Evolutionary conservation across 164 flowering plant species (phyloP).

Genomic region (Liquidambar formosana): DNA sequence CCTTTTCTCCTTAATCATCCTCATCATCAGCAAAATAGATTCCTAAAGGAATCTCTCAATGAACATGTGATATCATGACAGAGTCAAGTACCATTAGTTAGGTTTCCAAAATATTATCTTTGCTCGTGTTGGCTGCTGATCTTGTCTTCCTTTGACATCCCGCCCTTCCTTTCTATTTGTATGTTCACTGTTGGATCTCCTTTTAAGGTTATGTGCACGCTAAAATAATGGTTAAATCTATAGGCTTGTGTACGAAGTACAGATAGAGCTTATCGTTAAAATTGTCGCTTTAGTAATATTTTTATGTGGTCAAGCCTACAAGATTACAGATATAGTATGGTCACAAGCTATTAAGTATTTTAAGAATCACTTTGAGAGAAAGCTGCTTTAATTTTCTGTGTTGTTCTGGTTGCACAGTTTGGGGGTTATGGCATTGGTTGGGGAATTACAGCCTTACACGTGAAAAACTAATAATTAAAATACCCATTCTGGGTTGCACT

Average conservation of each 20-base stretch:
- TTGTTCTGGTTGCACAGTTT: background rate
- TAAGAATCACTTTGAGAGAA: conserved; percentile 12
- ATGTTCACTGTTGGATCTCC: conserved; percentile 7
- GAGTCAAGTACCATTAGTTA: conserved; percentile 23
- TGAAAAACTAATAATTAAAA: background rate
- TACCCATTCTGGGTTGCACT: background rate
- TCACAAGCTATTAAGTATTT: conserved; percentile 4
- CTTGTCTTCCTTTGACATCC: conserved; percentile 12
- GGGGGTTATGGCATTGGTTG: conserved; percentile 4
- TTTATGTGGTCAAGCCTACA: conserved; percentile 5
- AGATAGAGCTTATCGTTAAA: conserved; percentile 13
- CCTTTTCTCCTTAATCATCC: conserved; percentile 20
- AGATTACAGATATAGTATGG: conserved; percentile 10
- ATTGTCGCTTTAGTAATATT: conserved; percentile 12
- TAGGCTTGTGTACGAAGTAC: conserved; percentile 14
- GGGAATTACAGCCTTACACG: background rate
- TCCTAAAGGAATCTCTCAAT: conserved; percentile 18
- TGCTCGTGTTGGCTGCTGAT: conserved; percentile 13
- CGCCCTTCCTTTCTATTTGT: background rate
- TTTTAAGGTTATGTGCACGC: conserved; percentile 11
- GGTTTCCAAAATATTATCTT: conserved; percentile 22
- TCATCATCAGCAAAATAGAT: conserved; percentile 21
- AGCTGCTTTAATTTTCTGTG: conserved; percentile 9
- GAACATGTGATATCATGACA: conserved; percentile 26
- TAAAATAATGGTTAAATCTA: conserved; percentile 12